phyloP scores from a whole-genome alignment of 1,284 basidiomycete genomes.

The Rhodotorula mucilaginosa region DNA sequence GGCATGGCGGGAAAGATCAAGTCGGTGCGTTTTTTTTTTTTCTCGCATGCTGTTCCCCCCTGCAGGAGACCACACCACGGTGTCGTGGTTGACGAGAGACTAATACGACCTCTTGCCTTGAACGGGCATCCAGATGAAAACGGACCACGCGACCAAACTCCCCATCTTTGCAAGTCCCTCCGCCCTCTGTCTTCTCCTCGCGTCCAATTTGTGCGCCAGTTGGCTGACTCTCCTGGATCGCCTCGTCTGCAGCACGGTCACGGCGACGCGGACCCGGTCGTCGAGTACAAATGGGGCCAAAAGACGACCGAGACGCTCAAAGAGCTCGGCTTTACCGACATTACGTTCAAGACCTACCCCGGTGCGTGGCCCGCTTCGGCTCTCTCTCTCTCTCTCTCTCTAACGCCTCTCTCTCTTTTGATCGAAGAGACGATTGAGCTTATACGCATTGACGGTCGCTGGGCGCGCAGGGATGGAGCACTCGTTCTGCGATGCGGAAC shows the following conservation, averaged over 20 bases:
- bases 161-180: constrained; percentile 61
- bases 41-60: neutral
- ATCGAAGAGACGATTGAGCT: neutral
- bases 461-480: constrained; percentile 29
- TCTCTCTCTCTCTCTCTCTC: no score
- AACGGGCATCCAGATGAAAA: constrained; percentile 56
- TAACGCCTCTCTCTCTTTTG: no score
- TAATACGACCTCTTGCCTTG: no score
- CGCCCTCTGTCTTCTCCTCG: neutral
- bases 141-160: constrained; percentile 53
- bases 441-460: no score
- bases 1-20: constrained; percentile 65
- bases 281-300: constrained; percentile 50
- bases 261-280: constrained; percentile 72
- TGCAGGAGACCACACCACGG: no score
- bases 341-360: constrained; percentile 39
- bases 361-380: constrained; percentile 12
- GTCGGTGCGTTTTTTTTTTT: constrained; percentile 53
- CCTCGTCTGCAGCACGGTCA: constrained; percentile 62
- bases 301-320: constrained; percentile 33
- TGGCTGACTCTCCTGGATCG: neutral
- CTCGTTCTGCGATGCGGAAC: constrained; percentile 28
- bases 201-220: no score
- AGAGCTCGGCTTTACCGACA: constrained; percentile 37
- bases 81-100: no score